Percentiles rank a stretch among this genome's conserved stretches.
These are phyloP conservation scores for Rhizoclosmatium sp. DNA, from an alignment of 192 early-diverging fungal genomes.

Conservation along the genomic window DNA sequence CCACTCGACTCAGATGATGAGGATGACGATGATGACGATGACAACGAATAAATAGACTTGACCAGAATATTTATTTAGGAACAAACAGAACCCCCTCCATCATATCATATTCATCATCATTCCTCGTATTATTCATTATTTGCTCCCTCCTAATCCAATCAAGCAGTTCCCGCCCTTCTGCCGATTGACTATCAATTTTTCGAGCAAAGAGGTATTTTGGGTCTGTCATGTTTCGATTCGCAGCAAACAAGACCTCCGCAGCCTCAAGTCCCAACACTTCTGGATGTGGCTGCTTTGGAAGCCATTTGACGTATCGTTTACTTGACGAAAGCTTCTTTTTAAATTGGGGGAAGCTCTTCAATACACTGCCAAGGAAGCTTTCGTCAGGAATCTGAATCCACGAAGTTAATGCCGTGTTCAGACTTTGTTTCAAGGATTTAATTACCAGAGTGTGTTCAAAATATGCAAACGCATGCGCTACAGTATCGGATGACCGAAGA, in stretches of 20 bases:
- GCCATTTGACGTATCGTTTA: conserved; percentile 43
- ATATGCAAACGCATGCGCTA: conserved; percentile 38
- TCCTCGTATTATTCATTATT: conserved; percentile 29
- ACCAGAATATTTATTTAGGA: not conserved
- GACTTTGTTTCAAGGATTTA: too few relatives aligned
- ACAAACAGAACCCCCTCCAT: conserved; percentile 24
- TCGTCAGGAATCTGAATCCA: conserved; percentile 46
- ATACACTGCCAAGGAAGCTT: conserved; percentile 41
- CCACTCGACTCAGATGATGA: not conserved
- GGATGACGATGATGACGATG: not conserved
- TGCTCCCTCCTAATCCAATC: conserved; percentile 54
- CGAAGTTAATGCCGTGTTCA: too few relatives aligned
- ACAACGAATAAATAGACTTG: not conserved
- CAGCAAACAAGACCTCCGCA: too few relatives aligned
- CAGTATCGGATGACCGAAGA: conserved; percentile 29
- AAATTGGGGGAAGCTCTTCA: conserved; percentile 39
- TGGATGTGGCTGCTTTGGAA: conserved; percentile 29
- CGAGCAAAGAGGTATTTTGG: conserved; percentile 52
- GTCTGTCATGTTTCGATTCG: not conserved
- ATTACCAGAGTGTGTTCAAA: conserved; percentile 36
- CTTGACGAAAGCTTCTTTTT: conserved; percentile 16
- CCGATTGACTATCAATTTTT: conserved; percentile 44
- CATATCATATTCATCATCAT: not conserved
- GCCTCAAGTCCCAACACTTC: not conserved
- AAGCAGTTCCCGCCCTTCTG: conserved; percentile 18